phyloP scores from a whole-genome alignment of 1,284 basidiomycete genomes.

The Inonotus hispidus region DNA sequence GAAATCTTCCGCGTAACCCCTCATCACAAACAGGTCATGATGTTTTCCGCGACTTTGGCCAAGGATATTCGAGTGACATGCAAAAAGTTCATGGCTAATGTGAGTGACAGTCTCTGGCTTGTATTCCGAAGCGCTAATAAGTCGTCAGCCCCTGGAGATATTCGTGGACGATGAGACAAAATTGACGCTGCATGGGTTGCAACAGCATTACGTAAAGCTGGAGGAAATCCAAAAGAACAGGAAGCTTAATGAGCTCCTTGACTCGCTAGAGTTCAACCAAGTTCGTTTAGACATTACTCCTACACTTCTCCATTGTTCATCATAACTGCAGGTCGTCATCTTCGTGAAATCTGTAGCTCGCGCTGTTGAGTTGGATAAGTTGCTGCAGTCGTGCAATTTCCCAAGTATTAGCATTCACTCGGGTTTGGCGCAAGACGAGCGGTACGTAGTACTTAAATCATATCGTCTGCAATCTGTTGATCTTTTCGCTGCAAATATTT shows the following conservation, averaged over 20 bases:
- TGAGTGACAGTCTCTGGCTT: conserved; percentile 38
- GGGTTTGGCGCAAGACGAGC: conserved; percentile 90
- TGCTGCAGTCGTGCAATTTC: conserved; percentile 97
- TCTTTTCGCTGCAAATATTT: too few relatives aligned
- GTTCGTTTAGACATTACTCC: conserved; percentile 35
- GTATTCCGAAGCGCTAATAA: conserved; percentile 10
- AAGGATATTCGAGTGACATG: conserved; percentile 98
- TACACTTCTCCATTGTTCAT: background rate
- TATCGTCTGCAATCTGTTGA: conserved; percentile 12
- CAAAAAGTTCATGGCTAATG: conserved; percentile 99
- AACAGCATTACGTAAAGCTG: conserved; percentile 97
- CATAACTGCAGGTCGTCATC: conserved; percentile 79
- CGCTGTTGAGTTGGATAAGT: conserved; percentile 94
- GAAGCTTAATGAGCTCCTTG: conserved; percentile 95
- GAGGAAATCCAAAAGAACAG: conserved; percentile 96
- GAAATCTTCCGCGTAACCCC: conserved; percentile 99
- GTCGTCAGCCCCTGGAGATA: conserved; percentile 90
- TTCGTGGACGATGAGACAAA: conserved; percentile 99
- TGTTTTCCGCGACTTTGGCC: conserved; percentile 98
- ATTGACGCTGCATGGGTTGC: conserved; percentile 95
- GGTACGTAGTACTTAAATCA: conserved; percentile 46
- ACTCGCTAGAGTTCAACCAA: conserved; percentile 98
- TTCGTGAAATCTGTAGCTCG: conserved; percentile 98
- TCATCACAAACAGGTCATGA: conserved; percentile 99
- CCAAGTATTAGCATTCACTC: conserved; percentile 98